Conservation (phyloP, 1,284 basidiomycete genomes). For the Boletus semigastroideus region DNA sequence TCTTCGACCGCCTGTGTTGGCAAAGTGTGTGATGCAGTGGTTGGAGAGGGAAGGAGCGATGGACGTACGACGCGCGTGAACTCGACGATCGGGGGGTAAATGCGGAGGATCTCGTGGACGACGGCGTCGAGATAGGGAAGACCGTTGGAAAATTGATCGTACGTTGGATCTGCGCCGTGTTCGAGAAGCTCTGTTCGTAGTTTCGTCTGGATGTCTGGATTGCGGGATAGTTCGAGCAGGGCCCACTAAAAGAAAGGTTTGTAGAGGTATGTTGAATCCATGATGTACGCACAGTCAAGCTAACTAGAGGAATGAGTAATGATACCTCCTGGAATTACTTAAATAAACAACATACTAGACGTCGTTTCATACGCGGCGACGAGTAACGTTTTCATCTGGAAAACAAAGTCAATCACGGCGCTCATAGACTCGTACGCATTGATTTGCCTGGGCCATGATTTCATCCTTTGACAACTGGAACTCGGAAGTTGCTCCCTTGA, state of each 20-base stretch:
- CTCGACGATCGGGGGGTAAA: conserved; percentile 25
- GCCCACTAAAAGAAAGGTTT: conserved; percentile 22
- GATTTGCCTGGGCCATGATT: conserved; percentile 53
- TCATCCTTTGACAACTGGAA: conserved; percentile 63
- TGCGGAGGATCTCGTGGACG: conserved; percentile 23
- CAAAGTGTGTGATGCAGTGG: too few relatives aligned
- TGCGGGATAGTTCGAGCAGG: conserved; percentile 25
- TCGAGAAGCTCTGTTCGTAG: conserved; percentile 9
- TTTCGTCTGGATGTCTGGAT: conserved; percentile 14
- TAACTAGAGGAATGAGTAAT: conserved; percentile 17
- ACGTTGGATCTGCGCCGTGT: conserved; percentile 6
- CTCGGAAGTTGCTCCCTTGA: conserved; percentile 38
- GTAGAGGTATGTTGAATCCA: neutral
- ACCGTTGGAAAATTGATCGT: conserved; percentile 17
- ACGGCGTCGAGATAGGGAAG: conserved; percentile 15
- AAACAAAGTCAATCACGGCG: neutral
- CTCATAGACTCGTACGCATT: conserved; percentile 24
- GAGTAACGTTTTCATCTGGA: conserved; percentile 38
- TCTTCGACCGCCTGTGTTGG: conserved; percentile 41
- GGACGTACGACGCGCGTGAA: conserved; percentile 41
- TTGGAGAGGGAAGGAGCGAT: neutral
- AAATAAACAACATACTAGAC: conserved; percentile 31
- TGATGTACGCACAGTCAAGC: conserved; percentile 18
- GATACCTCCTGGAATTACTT: neutral
- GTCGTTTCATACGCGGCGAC: conserved; percentile 44